A percentile compares a stretch with the other conserved stretches of the same genome.
Evolutionary conservation across 768 basidiomycete genomes (phyloP).

Genomic region (Suillus cothurnatus): DNA sequence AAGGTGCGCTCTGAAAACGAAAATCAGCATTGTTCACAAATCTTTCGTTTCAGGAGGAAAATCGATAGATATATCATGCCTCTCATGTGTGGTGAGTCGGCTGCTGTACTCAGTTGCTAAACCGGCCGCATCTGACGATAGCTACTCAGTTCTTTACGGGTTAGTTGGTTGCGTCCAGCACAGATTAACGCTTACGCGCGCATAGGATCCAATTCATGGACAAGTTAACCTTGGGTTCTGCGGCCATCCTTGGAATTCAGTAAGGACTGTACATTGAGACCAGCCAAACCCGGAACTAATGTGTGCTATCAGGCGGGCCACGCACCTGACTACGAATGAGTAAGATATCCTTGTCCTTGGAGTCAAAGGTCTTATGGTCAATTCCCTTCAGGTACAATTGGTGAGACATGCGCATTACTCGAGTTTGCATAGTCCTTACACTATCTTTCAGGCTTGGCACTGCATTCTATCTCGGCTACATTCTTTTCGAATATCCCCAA

Average conservation of each 20-base stretch:
- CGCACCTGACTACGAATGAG: slow-evolving; percentile 63
- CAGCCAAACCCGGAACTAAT: not conserved
- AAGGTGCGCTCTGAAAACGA: slow-evolving; percentile 34
- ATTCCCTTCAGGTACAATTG: slow-evolving; percentile 55
- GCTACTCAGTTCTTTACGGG: slow-evolving; percentile 53
- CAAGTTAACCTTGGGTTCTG: slow-evolving; percentile 62
- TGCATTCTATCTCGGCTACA: not conserved
- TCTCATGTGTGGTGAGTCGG: slow-evolving; percentile 59
- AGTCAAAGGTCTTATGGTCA: not conserved
- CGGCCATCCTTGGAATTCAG: slow-evolving; percentile 68
- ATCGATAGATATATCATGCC: slow-evolving; percentile 65
- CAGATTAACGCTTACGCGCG: not conserved
- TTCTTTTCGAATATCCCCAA: not conserved
- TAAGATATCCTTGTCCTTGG: slow-evolving; percentile 29
- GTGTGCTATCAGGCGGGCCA: slow-evolving; percentile 44
- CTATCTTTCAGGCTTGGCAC: not conserved
- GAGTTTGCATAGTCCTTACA: not conserved
- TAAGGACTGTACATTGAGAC: slow-evolving; percentile 23
- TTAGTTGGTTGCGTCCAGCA: slow-evolving; percentile 22
- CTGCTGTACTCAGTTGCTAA: slow-evolving; percentile 13
- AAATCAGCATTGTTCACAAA: not conserved
- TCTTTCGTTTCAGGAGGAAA: slow-evolving; percentile 40
- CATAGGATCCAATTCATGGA: slow-evolving; percentile 71
- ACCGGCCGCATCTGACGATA: slow-evolving; percentile 3
- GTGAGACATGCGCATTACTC: slow-evolving; percentile 29